Evolutionary conservation across 176 grass and related monocot genomes (phyloP), one percentile per base, ranked within the genome.

Genomic region (Ensete ventricosum): DNA sequence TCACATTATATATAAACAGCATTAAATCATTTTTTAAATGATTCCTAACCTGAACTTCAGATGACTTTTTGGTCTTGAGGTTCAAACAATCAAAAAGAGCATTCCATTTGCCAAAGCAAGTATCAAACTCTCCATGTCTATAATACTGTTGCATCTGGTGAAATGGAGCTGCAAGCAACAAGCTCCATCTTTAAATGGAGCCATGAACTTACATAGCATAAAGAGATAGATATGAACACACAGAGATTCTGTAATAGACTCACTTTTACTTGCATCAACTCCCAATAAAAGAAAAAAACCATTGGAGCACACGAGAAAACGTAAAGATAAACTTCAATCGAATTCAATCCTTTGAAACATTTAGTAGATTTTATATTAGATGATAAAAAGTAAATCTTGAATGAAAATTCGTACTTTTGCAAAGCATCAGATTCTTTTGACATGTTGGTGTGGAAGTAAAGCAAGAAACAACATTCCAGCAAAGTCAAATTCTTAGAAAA

Each of bases 61-160:
- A 80, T 50, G 0, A 10, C 22, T 52, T 76, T 85, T 89, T 98
- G 8, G 90, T 94, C 85, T 84, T 91, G 52, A 91, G 84, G 55
- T 20, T 43, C 63, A 98, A 81, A 78, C 95, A 98, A 81, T 91
- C 90, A 49, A 87, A 58, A 9, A 98, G 95, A 20, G 77, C 84
- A 10, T 77, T 81, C 95, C 88, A 98, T 59, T 94, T 94, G 52
- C 84, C 50, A 53, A 93, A 94, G 77, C 90, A 99, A 81, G 58
- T 86, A 80, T 94, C 90, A 50, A 89, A 94, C 3, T 87, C 84
- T n/a, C 90, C 95, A 58, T 77, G 11, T 73, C 90, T 83, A 80
- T 94, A 91, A 67, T 99, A 99, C 64, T 24, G 55, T 82, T 99
- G 86, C 95, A 99, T 89, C 82, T 94, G 90, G 81, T 94, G 77